Conservation (phyloP, 2,329 filamentous ascomycete species). For the Colletotrichum plurivorum region DNA sequence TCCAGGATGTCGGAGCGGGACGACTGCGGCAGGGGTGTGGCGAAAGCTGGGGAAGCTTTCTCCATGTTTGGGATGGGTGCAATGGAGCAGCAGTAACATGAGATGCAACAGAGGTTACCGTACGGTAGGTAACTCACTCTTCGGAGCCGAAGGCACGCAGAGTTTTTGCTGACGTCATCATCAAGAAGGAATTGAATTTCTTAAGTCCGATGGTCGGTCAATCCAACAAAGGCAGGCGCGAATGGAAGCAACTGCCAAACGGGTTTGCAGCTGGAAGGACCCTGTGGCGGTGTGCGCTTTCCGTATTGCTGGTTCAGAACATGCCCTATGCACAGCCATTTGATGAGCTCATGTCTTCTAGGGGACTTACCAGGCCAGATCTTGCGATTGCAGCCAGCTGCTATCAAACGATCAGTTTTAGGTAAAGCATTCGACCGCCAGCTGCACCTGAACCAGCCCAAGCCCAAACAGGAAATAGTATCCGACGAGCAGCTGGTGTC, state of each 20-base stretch:
- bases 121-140: neutral
- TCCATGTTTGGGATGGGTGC: neutral
- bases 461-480: conserved; percentile 16
- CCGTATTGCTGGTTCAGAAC: too few relatives aligned
- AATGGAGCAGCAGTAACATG: neutral
- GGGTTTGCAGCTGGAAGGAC: too few relatives aligned
- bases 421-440: conserved; percentile 7
- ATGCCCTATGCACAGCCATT: too few relatives aligned
- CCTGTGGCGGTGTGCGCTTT: too few relatives aligned
- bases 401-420: conserved; percentile 12
- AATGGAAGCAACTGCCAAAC: neutral
- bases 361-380: too few relatives aligned
- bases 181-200: too few relatives aligned
- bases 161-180: conserved; percentile 34
- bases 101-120: too few relatives aligned
- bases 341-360: too few relatives aligned
- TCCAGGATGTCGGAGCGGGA: conserved; percentile 60
- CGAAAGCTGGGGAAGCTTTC: conserved; percentile 48
- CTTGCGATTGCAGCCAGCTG: neutral
- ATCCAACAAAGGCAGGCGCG: neutral
- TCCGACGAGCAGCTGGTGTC: conserved; percentile 4
- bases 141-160: neutral
- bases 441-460: neutral
- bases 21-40: conserved; percentile 60
- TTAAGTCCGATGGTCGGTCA: conserved; percentile 8